A percentile compares a stretch with the other conserved stretches of the same genome.
Evolutionary conservation across 169 alveolate species (phyloP).

Genomic region (Plasmodium blacklocki): DNA sequence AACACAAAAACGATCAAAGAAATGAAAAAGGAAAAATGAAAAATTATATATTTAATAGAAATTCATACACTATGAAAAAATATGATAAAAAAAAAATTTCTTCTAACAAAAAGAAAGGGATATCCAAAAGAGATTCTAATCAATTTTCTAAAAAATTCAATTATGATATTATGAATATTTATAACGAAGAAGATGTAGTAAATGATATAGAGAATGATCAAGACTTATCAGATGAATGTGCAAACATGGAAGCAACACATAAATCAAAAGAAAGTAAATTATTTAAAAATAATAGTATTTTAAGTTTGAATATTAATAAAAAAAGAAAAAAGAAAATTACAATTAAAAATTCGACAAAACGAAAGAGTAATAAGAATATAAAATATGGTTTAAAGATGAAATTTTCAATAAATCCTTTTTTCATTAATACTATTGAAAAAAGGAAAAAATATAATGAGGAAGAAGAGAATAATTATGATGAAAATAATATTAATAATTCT

Average conservation of each 20-base stretch:
- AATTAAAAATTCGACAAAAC: neutral
- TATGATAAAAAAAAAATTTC: neutral
- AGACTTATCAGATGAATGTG: conserved; percentile 9
- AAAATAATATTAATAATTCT: neutral
- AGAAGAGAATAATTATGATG: neutral
- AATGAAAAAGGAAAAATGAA: neutral
- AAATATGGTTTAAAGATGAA: neutral
- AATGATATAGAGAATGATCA: conserved; percentile 50
- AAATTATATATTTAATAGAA: neutral
- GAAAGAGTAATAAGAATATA: neutral
- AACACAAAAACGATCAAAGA: neutral
- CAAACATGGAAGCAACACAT: neutral
- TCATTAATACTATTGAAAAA: neutral
- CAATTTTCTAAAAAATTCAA: conserved; percentile 2
- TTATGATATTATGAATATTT: conserved; percentile 17
- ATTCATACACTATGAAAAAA: conserved; percentile 34
- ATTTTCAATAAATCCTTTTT: conserved; percentile 1
- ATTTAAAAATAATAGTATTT: conserved; percentile 13
- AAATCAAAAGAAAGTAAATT: neutral
- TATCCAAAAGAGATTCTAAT: too few relatives aligned
- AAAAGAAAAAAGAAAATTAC: conserved; percentile 14
- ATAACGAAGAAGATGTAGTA: conserved; percentile 33
- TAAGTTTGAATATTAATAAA: conserved; percentile 4
- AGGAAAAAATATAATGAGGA: neutral
- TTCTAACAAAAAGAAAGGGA: neutral